Evolutionary conservation across 495 filamentous ascomycete species (phyloP).

Genomic region (Hyaloscypha hepaticicola): DNA sequence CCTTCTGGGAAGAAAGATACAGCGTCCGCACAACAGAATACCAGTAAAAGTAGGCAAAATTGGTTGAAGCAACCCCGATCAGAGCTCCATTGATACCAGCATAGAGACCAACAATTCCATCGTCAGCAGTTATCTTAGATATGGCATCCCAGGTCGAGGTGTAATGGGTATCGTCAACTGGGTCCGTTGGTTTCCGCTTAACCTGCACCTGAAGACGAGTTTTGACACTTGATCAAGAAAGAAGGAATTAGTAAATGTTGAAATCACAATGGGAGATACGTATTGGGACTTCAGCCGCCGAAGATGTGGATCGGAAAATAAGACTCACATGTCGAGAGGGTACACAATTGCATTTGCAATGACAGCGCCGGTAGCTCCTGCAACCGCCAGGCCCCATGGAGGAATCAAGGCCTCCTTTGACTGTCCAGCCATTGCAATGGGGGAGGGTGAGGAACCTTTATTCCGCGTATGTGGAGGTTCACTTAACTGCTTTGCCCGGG

Average conservation of each 20-base stretch:
- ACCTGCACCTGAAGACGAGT: constrained; percentile 97
- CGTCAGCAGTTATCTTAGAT: constrained; percentile 76
- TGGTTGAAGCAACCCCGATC: constrained; percentile 91
- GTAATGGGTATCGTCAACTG: constrained; percentile 65
- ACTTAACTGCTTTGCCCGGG: not conserved
- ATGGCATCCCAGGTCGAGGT: constrained; percentile 84
- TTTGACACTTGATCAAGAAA: constrained; percentile 67
- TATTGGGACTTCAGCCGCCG: not conserved
- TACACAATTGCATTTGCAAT: constrained; percentile 96
- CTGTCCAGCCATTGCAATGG: constrained; percentile 64
- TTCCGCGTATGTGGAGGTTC: not conserved
- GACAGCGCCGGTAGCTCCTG: constrained; percentile 90
- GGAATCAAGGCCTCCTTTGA: constrained; percentile 78
- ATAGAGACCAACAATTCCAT: constrained; percentile 82
- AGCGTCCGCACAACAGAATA: constrained; percentile 85
- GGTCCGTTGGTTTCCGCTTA: constrained; percentile 56
- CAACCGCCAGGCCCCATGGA: constrained; percentile 90
- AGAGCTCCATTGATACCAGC: constrained; percentile 83
- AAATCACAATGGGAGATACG: not conserved
- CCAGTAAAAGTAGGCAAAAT: constrained; percentile 99
- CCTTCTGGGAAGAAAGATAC: constrained; percentile 68
- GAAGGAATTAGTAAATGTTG: constrained; percentile 14
- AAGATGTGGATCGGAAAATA: not conserved
- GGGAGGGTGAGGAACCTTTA: not conserved
- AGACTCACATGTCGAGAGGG: constrained; percentile 87